Evolutionary conservation across 2,329 filamentous ascomycete genomes (phyloP).

Genomic region (Daldinia sp.): DNA sequence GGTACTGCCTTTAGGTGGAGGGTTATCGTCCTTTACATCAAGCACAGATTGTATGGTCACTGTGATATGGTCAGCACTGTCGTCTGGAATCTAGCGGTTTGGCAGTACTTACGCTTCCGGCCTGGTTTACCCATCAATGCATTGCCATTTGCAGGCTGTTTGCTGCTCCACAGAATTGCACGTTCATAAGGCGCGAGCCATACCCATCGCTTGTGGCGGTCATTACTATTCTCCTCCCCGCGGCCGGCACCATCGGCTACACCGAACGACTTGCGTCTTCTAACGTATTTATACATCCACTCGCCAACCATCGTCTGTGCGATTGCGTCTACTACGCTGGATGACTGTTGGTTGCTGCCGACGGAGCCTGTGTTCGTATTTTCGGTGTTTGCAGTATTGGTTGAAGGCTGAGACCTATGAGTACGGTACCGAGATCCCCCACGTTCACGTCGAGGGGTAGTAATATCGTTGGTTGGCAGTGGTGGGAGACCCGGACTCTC

Average conservation of each 20-base stretch:
- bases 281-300: conserved; percentile 94
- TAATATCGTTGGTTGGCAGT: conserved; percentile 78
- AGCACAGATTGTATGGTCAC: conserved; percentile 96
- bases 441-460: conserved; percentile 66
- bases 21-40: conserved; percentile 95
- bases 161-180: conserved; percentile 97
- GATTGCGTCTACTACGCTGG: conserved; percentile 93
- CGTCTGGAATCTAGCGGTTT: conserved; percentile 39
- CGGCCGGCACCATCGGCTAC: conserved; percentile 74
- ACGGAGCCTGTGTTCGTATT: conserved; percentile 64
- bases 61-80: conserved; percentile 58
- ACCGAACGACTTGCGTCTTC: conserved; percentile 90
- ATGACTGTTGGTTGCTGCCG: conserved; percentile 72
- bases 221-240: conserved; percentile 77
- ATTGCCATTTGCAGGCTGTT: conserved; percentile 89
- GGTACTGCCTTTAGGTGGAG: conserved; percentile 76
- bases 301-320: conserved; percentile 99
- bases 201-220: conserved; percentile 96
- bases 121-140: conserved; percentile 94
- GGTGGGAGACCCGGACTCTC: conserved; percentile 80
- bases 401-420: conserved; percentile 70
- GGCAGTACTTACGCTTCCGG: conserved; percentile 81
- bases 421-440: conserved; percentile 58
- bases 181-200: conserved; percentile 98
- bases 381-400: conserved; percentile 64